Evolutionary conservation across 1,139 yeast species (phyloP), one percentile per base, ranked within the genome.

Genomic region (Yamadazyma membranifaciens): DNA sequence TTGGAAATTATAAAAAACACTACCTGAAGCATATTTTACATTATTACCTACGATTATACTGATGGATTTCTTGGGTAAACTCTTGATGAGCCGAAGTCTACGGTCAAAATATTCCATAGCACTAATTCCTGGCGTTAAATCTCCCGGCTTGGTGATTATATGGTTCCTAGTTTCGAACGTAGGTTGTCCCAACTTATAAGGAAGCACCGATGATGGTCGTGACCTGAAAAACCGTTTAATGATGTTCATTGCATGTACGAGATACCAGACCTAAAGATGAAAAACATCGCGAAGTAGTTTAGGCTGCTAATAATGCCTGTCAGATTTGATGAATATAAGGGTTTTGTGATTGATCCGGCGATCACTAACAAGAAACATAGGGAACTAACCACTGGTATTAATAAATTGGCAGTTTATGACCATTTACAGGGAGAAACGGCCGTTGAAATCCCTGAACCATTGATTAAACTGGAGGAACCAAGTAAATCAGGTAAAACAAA

Each of bases 1-100:
- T 55, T 91, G 95, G 57, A 94, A 94, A 39, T 84, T 86, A 57
- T 89, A 81, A 54, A 92, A 92, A 1, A 92, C 98, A 10, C 92
- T 80, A 1, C 96, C 96, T 0, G 96, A 82, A 11, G 95, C 87
- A 61, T 70, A 87, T 57, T 87, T 84, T 7, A 83, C 70, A 31
- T 75, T 71, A 52, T 80, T 78, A 0, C 98, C 96, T 2, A 85
- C 79, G 3, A 91, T 60, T 31, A 92, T 78, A 0, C 91, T 91
- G 31, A 87, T 62, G 7, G 95, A 81, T 17, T 75, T 73, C 4
- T 76, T 67, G 1, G 91, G 87, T 48, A 94, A 59, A 31, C 67
- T 59, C 31, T 69, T 65, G 1, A 85, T 77, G 4, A 92, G 63
- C 28, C 65, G 61, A 11, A 75, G 55, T 39, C 98, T 69, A 49